Evolutionary conservation across 805 yeast species (phyloP).

Genomic region (Cyberlindnera mycetangii): DNA sequence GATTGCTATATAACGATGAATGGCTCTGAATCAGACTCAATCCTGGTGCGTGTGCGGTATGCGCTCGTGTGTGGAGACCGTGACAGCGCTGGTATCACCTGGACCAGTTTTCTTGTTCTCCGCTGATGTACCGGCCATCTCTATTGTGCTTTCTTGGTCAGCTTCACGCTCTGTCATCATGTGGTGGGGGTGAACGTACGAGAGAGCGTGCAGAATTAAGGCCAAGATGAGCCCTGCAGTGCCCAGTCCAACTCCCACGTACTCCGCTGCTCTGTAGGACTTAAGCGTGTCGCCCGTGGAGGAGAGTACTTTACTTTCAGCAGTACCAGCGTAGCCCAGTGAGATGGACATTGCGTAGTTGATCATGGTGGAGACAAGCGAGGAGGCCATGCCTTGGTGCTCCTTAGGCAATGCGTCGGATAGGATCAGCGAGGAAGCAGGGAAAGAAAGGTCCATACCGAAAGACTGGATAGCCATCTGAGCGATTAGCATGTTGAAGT

Average conservation of each 20-base stretch:
- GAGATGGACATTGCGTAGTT: constrained; percentile 69
- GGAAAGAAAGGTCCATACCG: constrained; percentile 80
- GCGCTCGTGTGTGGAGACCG: too few species aligned
- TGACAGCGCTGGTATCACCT: too few species aligned
- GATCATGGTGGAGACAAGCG: constrained; percentile 66
- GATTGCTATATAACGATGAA: too few species aligned
- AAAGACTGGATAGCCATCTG: constrained; percentile 53
- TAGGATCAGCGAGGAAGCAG: constrained; percentile 63
- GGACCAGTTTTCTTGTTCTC: too few species aligned
- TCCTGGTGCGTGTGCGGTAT: too few species aligned
- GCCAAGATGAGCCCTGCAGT: too few species aligned
- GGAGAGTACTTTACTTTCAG: constrained; percentile 41
- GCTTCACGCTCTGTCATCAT: too few species aligned
- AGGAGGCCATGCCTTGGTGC: constrained; percentile 78
- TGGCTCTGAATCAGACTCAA: too few species aligned
- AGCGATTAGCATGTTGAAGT: constrained; percentile 56
- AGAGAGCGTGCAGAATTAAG: too few species aligned
- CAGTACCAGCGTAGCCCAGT: constrained; percentile 66
- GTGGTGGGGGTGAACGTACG: too few species aligned
- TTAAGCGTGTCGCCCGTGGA: constrained; percentile 29
- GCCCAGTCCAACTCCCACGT: constrained; percentile 65
- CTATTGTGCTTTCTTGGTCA: too few species aligned
- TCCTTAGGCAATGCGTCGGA: constrained; percentile 55
- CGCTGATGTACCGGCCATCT: too few species aligned
- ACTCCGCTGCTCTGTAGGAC: constrained; percentile 57